A percentile compares a stretch with the other conserved stretches of the same genome.
phyloP scores from a whole-genome alignment of 352 stramenopile species.

The Achlya hypogyna region DNA sequence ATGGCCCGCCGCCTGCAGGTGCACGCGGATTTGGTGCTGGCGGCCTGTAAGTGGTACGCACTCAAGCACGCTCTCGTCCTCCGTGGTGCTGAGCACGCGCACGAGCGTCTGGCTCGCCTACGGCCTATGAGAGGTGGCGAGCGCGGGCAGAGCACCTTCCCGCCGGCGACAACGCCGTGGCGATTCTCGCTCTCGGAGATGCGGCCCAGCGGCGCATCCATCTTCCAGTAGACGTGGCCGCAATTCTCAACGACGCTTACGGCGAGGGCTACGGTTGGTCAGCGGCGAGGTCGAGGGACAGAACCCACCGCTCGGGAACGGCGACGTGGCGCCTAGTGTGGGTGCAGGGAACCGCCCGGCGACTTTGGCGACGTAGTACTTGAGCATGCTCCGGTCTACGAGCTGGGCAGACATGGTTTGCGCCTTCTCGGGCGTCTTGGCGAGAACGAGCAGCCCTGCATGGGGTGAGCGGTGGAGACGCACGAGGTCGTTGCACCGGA shows the following conservation, averaged over 20 bases:
- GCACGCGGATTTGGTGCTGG: constrained; percentile 23
- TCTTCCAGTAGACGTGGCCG: constrained; percentile 26
- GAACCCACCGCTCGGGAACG: not conserved
- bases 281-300: too few relatives aligned
- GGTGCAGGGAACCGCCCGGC: constrained; percentile 31
- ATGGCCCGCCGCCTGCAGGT: constrained; percentile 18
- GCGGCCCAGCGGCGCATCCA: constrained; percentile 34
- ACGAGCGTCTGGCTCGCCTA: constrained; percentile 41
- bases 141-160: not conserved
- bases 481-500: constrained; percentile 27
- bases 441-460: constrained; percentile 14
- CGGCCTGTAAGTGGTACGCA: constrained; percentile 17
- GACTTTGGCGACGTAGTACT: constrained; percentile 47
- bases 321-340: constrained; percentile 15
- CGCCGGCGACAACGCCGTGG: constrained; percentile 19
- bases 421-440: constrained; percentile 4
- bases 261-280: not conserved
- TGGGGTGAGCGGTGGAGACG: not conserved
- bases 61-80: constrained; percentile 20
- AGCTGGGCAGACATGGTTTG: constrained; percentile 26
- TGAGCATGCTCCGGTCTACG: constrained; percentile 30
- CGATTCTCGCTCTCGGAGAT: constrained; percentile 20
- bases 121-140: not conserved
- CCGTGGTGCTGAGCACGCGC: constrained; percentile 20
- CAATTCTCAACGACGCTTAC: not conserved